Evolutionary conservation across 1,284 basidiomycete genomes (phyloP).

Genomic region (Trametes sp.): DNA sequence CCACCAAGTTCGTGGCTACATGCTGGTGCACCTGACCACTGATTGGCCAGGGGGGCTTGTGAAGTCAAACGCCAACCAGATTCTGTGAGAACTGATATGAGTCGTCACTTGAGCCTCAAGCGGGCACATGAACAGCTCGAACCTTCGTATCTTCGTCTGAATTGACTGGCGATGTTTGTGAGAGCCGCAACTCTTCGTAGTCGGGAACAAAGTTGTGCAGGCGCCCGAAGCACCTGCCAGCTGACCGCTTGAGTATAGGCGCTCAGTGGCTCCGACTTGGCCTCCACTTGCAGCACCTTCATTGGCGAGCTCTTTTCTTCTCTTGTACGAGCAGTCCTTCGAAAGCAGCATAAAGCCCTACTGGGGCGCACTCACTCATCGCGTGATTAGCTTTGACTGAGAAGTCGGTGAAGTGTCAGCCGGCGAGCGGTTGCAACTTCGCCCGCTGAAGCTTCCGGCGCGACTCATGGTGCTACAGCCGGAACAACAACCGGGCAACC

Average conservation of each 20-base stretch:
- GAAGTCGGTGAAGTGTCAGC: too few relatives aligned
- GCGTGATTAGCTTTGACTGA: too few relatives aligned
- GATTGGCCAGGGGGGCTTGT: constrained; percentile 11
- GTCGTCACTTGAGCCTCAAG: not conserved
- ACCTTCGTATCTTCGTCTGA: constrained; percentile 2
- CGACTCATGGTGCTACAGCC: too few relatives aligned
- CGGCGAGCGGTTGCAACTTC: too few relatives aligned
- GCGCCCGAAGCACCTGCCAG: constrained; percentile 1
- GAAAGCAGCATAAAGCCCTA: too few relatives aligned
- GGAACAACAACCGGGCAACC: too few relatives aligned
- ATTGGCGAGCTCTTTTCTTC: not conserved
- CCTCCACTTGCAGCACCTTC: too few relatives aligned
- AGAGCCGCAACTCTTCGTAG: not conserved
- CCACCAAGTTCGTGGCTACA: constrained; percentile 12
- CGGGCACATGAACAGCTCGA: not conserved
- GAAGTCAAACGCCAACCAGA: constrained; percentile 21
- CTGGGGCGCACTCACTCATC: too few relatives aligned
- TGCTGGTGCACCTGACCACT: constrained; percentile 25
- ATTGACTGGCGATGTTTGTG: constrained; percentile 4
- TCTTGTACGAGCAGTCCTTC: too few relatives aligned
- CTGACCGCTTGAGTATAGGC: constrained; percentile 1
- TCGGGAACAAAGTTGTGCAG: not conserved
- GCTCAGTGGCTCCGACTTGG: too few relatives aligned
- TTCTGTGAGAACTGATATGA: constrained; percentile 14
- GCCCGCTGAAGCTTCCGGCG: too few relatives aligned